Evolutionary conservation across 2,329 filamentous ascomycete species (phyloP).

Genomic region (Fusarium sp.): DNA sequence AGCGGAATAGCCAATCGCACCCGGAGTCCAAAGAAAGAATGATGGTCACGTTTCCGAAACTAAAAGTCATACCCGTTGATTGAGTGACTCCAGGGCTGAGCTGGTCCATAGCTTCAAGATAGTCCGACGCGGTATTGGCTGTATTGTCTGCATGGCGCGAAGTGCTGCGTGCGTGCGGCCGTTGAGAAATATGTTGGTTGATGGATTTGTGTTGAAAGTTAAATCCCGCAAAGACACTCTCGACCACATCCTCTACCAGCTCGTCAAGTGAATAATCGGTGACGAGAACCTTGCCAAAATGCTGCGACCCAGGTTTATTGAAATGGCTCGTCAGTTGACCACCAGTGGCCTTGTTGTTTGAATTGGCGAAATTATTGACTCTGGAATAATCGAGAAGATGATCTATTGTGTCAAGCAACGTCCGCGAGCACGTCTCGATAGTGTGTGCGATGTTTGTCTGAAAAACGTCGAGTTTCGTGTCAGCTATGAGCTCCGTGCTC

Average conservation of each 20-base stretch:
- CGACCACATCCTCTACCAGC: constrained; percentile 1
- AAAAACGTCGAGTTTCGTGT: not conserved
- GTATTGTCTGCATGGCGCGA: not conserved
- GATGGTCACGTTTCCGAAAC: not conserved
- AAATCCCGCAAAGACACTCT: constrained; percentile 6
- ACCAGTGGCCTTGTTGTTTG: not conserved
- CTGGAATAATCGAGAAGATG: constrained; percentile 4
- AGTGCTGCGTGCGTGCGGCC: too few relatives aligned
- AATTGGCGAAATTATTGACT: not conserved
- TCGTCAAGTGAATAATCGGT: not conserved
- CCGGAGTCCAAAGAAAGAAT: not conserved
- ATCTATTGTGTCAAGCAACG: not conserved
- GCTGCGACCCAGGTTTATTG: not conserved
- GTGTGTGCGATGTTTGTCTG: constrained; percentile 5
- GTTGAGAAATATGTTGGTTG: not conserved
- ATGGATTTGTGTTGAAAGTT: constrained; percentile 3
- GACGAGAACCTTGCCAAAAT: not conserved
- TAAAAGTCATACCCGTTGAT: too few relatives aligned
- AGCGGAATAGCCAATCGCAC: constrained; percentile 62
- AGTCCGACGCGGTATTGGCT: not conserved
- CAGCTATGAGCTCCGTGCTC: not conserved
- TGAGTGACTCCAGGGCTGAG: too few relatives aligned
- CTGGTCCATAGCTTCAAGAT: not conserved
- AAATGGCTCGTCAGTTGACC: fast-evolving
- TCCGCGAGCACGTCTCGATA: constrained; percentile 7